These are phyloP conservation scores for Funneliformis caledonium DNA, from an alignment of 371 early-diverging fungal species.

Conservation along the genomic window DNA sequence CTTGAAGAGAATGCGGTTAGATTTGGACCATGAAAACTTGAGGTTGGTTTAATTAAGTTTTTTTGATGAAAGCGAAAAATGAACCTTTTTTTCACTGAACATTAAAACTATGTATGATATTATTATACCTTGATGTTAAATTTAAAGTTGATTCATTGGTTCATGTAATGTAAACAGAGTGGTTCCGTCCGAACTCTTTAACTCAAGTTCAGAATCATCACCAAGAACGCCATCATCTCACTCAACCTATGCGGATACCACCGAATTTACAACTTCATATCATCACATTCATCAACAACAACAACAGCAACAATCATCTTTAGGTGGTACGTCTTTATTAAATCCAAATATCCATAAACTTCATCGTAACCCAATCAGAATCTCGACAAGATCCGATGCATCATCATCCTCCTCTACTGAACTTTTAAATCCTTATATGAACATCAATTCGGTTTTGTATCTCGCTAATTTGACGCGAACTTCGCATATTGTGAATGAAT, in stretches of 20 bases:
- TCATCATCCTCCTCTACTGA: slow-evolving; percentile 19
- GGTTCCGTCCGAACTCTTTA: background rate
- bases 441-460: slow-evolving; percentile 35
- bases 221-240: background rate
- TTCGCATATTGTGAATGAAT: slow-evolving; percentile 33
- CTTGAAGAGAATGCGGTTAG: slow-evolving; percentile 4
- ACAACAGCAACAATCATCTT: background rate
- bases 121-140: background rate
- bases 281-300: slow-evolving; percentile 2
- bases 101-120: background rate
- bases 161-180: background rate
- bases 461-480: slow-evolving; percentile 28
- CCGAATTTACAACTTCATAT: background rate
- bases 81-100: background rate
- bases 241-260: background rate
- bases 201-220: background rate
- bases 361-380: slow-evolving; percentile 22
- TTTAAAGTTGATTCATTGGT: background rate
- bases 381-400: slow-evolving; percentile 26
- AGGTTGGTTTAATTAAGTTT: background rate
- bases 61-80: background rate
- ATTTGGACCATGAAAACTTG: background rate
- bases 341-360: background rate
- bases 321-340: background rate
- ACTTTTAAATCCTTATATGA: slow-evolving; percentile 19